Percentiles rank a stretch among this genome's conserved stretches.
phyloP scores from a whole-genome alignment of 2,329 filamentous ascomycete species.

The Aschersonia sp. region DNA sequence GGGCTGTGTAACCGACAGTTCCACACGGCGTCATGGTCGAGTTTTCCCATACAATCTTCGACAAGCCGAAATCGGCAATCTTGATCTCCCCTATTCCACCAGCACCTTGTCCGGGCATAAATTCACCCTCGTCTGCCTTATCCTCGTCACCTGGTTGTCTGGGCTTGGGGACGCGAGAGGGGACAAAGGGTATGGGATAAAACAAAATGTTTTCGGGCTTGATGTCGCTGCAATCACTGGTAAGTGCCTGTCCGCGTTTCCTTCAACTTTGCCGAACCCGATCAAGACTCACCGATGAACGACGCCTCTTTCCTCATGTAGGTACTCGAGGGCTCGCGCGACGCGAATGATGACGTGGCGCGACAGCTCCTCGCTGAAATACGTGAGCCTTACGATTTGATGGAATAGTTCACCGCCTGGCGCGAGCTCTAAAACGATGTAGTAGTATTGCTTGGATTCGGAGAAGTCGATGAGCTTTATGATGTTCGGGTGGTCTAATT shows the following conservation, averaged over 20 bases:
- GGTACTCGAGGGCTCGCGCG: conserved; percentile 82
- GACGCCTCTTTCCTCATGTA: conserved; percentile 89
- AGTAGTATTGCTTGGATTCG: conserved; percentile 91
- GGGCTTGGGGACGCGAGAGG: conserved; percentile 67
- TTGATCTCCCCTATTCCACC: conserved; percentile 93
- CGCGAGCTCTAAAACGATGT: conserved; percentile 89
- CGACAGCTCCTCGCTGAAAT: conserved; percentile 93
- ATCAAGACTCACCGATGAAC: conserved; percentile 65
- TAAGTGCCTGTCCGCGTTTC: background rate
- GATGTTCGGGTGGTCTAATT: conserved; percentile 91
- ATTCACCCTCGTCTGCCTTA: conserved; percentile 94
- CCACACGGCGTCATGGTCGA: conserved; percentile 99
- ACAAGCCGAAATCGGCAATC: conserved; percentile 94
- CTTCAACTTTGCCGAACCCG: background rate
- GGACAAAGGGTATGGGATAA: conserved; percentile 69
- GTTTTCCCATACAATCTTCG: conserved; percentile 96
- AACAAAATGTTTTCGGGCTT: conserved; percentile 97
- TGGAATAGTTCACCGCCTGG: conserved; percentile 96
- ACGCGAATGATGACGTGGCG: conserved; percentile 92
- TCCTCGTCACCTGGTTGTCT: conserved; percentile 84
- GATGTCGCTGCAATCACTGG: conserved; percentile 55
- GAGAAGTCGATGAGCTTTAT: conserved; percentile 87
- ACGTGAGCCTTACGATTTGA: conserved; percentile 93
- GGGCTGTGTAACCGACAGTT: conserved; percentile 93
- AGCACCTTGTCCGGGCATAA: conserved; percentile 63